These are phyloP conservation scores for Jasminum sambac DNA, from an alignment of 257 asterid species.

Conservation along the genomic window DNA sequence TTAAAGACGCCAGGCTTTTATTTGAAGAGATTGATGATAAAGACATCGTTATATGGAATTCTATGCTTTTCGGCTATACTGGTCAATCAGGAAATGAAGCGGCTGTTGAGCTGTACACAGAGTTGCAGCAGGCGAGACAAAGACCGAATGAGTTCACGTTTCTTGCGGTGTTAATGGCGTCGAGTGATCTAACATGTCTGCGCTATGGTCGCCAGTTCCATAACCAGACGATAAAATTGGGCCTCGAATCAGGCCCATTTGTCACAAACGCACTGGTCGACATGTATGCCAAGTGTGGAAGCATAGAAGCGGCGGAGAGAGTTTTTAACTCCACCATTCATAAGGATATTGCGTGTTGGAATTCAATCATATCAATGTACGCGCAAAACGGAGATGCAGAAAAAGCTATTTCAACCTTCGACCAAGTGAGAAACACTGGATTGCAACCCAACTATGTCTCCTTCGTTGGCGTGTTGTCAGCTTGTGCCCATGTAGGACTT, in stretches of 20 bases:
- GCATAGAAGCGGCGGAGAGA: constrained; percentile 27
- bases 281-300: constrained; percentile 57
- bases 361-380: constrained; percentile 43
- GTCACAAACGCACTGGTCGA: constrained; percentile 42
- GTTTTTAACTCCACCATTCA: constrained; percentile 17
- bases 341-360: constrained; percentile 48
- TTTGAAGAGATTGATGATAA: constrained; percentile 39
- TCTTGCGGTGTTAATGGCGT: constrained; percentile 37
- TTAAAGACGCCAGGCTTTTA: constrained; percentile 35
- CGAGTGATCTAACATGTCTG: constrained; percentile 37
- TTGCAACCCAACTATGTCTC: constrained; percentile 40
- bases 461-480: constrained; percentile 43
- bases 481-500: constrained; percentile 50
- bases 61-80: constrained; percentile 43
- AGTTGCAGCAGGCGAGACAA: constrained; percentile 24
- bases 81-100: constrained; percentile 36
- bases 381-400: constrained; percentile 51
- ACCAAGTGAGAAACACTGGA: constrained; percentile 36
- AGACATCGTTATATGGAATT: constrained; percentile 52
- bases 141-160: constrained; percentile 37
- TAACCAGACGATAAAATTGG: constrained; percentile 33
- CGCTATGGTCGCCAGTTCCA: constrained; percentile 44
- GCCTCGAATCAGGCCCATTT: constrained; percentile 37
- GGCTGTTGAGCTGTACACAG: constrained; percentile 37
- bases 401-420: constrained; percentile 39